A percentile compares a stretch with the other conserved stretches of the same genome.
phyloP scores from a whole-genome alignment of 768 basidiomycete species.

The Suillus decipiens region DNA sequence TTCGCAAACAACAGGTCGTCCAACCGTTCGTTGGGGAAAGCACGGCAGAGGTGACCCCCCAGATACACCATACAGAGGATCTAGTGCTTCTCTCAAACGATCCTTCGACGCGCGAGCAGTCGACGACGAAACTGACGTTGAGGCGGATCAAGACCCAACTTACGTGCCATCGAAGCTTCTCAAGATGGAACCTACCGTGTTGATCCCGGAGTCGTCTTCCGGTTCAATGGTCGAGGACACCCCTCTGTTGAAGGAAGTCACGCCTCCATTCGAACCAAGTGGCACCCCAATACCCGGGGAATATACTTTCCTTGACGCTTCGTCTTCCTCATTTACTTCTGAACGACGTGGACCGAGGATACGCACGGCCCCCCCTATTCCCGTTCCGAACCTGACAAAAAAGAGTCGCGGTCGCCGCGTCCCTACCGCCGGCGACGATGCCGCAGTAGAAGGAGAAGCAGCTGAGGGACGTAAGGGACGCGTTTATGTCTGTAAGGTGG shows the following conservation, averaged over 20 bases:
- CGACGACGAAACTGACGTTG: slow-evolving; percentile 36
- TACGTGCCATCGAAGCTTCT: slow-evolving; percentile 30
- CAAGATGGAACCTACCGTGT: slow-evolving; percentile 27
- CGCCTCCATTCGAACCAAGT: slow-evolving; percentile 12
- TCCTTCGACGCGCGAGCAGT: slow-evolving; percentile 36
- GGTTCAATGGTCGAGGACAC: slow-evolving; percentile 30
- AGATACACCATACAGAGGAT: slow-evolving; percentile 26
- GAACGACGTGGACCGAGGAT: slow-evolving; percentile 50
- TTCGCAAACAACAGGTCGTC: slow-evolving; percentile 36
- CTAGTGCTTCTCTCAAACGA: slow-evolving; percentile 30
- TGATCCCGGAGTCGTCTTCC: slow-evolving; percentile 30
- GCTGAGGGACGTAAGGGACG: slow-evolving; percentile 34
- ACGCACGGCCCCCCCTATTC: slow-evolving; percentile 61
- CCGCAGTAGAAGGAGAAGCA: slow-evolving; percentile 24
- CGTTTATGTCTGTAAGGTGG: slow-evolving; percentile 63
- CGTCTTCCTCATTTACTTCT: slow-evolving; percentile 36
- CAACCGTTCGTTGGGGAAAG: slow-evolving; percentile 37
- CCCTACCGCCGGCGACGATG: slow-evolving; percentile 47
- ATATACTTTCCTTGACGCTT: slow-evolving; percentile 37
- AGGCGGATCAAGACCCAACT: slow-evolving; percentile 22
- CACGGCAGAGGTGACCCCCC: slow-evolving; percentile 31
- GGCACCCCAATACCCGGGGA: slow-evolving; percentile 33
- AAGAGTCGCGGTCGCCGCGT: slow-evolving; percentile 79
- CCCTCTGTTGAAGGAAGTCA: slow-evolving; percentile 17
- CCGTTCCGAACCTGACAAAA: slow-evolving; percentile 78